A percentile compares a stretch with the other conserved stretches of the same genome.
These are phyloP conservation scores for Xylaria grammica DNA, from an alignment of 495 filamentous ascomycete genomes.

Conservation along the genomic window DNA sequence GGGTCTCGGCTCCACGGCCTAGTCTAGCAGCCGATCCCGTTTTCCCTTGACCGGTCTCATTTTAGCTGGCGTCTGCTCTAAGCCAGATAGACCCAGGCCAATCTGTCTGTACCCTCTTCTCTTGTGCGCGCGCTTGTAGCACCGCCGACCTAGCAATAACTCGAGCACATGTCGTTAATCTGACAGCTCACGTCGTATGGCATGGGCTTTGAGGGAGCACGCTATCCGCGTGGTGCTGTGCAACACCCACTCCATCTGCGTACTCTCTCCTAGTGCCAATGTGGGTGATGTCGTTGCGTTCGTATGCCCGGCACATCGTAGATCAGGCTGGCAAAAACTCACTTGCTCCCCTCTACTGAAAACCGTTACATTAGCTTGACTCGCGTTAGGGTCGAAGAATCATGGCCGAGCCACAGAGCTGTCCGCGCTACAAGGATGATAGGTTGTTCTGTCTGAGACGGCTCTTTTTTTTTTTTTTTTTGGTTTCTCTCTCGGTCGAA, in stretches of 20 bases:
- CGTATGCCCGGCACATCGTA: background rate
- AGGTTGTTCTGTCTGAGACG: background rate
- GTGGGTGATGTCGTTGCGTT: background rate
- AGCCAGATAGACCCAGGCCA: background rate
- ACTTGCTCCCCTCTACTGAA: background rate
- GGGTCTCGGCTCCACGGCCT: slow-evolving; percentile 21
- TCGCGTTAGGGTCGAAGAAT: slow-evolving; percentile 7
- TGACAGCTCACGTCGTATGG: slow-evolving; percentile 40
- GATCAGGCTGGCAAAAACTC: background rate
- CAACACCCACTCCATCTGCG: slow-evolving; percentile 8
- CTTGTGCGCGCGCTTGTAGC: slow-evolving; percentile 24
- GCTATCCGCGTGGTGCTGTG: slow-evolving; percentile 32
- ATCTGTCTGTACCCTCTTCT: background rate
- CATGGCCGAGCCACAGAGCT: slow-evolving; percentile 9
- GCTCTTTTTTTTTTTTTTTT: no score
- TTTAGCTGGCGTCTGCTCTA: slow-evolving; percentile 5
- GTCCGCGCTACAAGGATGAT: slow-evolving; percentile 14
- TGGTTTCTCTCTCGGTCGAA: background rate
- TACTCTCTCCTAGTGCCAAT: background rate
- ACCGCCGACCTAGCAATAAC: slow-evolving; percentile 27
- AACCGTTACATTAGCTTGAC: slow-evolving; percentile 12
- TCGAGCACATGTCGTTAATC: slow-evolving; percentile 38
- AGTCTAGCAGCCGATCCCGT: slow-evolving; percentile 20
- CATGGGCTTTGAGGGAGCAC: slow-evolving; percentile 31
- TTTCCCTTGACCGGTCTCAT: slow-evolving; percentile 23